phyloP scores from a whole-genome alignment of 192 early-diverging fungal species.

The Coemansia sp. region DNA sequence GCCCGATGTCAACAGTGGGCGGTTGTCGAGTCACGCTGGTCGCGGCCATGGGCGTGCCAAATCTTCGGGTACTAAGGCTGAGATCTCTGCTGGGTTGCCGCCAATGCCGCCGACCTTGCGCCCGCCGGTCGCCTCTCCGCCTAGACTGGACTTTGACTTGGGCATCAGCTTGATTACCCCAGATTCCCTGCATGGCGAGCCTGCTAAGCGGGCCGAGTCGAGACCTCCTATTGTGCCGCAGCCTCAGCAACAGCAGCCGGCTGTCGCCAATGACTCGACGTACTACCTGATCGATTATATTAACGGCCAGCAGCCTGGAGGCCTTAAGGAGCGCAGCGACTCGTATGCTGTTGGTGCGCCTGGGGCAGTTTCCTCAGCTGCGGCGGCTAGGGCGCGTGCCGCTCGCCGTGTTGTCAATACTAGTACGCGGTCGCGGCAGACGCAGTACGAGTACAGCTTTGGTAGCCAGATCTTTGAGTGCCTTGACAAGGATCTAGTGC shows the following conservation, averaged over 20 bases:
- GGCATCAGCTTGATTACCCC: slow-evolving; percentile 41
- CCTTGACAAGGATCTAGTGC: slow-evolving; percentile 39
- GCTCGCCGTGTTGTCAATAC: slow-evolving; percentile 44
- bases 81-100: background rate
- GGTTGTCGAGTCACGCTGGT: background rate
- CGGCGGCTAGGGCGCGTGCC: slow-evolving; percentile 1
- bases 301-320: slow-evolving; percentile 15
- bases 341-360: background rate
- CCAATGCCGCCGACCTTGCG: background rate
- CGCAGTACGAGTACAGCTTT: slow-evolving; percentile 52
- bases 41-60: background rate
- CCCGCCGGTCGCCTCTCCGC: slow-evolving; percentile 5
- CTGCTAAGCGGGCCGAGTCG: background rate
- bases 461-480: slow-evolving; percentile 53
- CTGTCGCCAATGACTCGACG: slow-evolving; percentile 26
- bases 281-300: slow-evolving; percentile 53
- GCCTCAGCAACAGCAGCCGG: too few relatives aligned
- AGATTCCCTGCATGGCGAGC: slow-evolving; percentile 29
- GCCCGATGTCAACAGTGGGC: background rate
- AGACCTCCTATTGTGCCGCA: background rate
- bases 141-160: slow-evolving; percentile 45
- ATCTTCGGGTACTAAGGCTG: background rate
- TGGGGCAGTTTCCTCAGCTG: background rate
- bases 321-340: background rate
- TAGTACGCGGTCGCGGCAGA: slow-evolving; percentile 46